These are phyloP conservation scores for Volvariella surrecta DNA, from an alignment of 1,284 basidiomycete genomes.

Conservation along the genomic window DNA sequence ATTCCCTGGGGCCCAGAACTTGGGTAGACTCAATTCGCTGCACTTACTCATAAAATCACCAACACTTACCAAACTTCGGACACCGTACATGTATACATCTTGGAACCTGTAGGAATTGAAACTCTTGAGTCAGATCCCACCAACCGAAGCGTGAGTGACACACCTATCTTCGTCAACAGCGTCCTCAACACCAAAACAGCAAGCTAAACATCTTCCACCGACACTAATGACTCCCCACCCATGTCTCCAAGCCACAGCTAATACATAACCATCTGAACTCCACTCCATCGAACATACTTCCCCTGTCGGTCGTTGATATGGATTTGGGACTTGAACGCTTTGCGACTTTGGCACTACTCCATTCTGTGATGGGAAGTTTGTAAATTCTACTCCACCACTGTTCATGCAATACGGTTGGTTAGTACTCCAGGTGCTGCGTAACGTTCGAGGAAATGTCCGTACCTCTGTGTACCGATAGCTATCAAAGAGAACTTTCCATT, in stretches of 20 bases:
- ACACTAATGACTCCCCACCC: constrained; percentile 93
- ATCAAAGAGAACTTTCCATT: constrained; percentile 83
- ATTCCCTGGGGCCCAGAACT: constrained; percentile 92
- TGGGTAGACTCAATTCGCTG: constrained; percentile 5
- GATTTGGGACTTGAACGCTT: constrained; percentile 45
- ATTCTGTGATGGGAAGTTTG: constrained; percentile 56
- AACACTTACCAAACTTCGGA: constrained; percentile 48
- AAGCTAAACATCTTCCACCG: constrained; percentile 79
- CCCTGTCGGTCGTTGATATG: constrained; percentile 56
- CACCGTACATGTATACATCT: constrained; percentile 83
- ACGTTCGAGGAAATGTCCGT: background rate
- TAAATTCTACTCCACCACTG: constrained; percentile 56
- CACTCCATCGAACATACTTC: constrained; percentile 76
- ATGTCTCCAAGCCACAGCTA: constrained; percentile 90
- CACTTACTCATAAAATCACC: background rate
- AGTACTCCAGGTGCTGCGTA: constrained; percentile 1
- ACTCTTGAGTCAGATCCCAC: constrained; percentile 10
- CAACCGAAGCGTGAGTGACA: constrained; percentile 5
- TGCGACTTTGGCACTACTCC: constrained; percentile 44
- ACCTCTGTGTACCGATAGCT: constrained; percentile 76
- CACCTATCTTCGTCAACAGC: constrained; percentile 50
- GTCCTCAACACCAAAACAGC: constrained; percentile 65
- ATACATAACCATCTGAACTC: constrained; percentile 92
- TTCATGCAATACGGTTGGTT: background rate
- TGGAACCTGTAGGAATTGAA: constrained; percentile 45